These are phyloP conservation scores for Trametes cubensis DNA, from an alignment of 768 basidiomycete species.

Conservation along the genomic window DNA sequence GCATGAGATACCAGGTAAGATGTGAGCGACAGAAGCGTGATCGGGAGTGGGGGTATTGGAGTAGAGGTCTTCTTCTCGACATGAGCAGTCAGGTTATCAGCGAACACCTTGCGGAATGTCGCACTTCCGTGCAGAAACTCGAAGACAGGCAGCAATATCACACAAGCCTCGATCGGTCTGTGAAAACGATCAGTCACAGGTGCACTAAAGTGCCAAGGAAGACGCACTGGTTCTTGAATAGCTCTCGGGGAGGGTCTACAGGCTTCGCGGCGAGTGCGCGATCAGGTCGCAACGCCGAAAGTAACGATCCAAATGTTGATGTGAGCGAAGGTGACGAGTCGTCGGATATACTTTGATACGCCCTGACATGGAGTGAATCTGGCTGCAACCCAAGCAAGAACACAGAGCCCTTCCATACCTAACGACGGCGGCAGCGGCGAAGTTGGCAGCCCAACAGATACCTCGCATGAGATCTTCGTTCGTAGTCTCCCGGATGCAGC, in stretches of 20 bases:
- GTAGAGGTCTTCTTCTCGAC: slow-evolving; percentile 31
- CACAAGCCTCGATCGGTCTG: slow-evolving; percentile 65
- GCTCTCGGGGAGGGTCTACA: slow-evolving; percentile 50
- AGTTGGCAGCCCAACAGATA: slow-evolving; percentile 59
- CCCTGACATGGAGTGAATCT: slow-evolving; percentile 37
- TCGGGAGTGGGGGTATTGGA: slow-evolving; percentile 42
- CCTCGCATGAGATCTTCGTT: slow-evolving; percentile 58
- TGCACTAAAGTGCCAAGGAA: too few species aligned
- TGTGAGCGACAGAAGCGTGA: slow-evolving; percentile 57
- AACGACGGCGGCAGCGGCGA: slow-evolving; percentile 51
- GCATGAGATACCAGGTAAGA: slow-evolving; percentile 73
- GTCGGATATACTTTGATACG: slow-evolving; percentile 57
- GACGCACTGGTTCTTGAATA: slow-evolving; percentile 60
- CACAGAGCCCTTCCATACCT: slow-evolving; percentile 43
- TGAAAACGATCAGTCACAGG: background rate
- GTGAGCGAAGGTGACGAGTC: slow-evolving; percentile 55
- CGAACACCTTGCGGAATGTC: slow-evolving; percentile 50
- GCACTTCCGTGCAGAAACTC: slow-evolving; percentile 60
- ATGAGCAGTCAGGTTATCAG: slow-evolving; percentile 31
- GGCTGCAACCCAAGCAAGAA: background rate
- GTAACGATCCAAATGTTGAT: slow-evolving; percentile 53
- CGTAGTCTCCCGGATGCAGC: slow-evolving; percentile 48
- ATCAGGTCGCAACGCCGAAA: slow-evolving; percentile 57
- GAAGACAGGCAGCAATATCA: slow-evolving; percentile 60
- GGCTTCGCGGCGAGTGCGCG: slow-evolving; percentile 51